These are phyloP conservation scores for Ceriops tagal DNA, from an alignment of 345 rosid species.

Conservation along the genomic window DNA sequence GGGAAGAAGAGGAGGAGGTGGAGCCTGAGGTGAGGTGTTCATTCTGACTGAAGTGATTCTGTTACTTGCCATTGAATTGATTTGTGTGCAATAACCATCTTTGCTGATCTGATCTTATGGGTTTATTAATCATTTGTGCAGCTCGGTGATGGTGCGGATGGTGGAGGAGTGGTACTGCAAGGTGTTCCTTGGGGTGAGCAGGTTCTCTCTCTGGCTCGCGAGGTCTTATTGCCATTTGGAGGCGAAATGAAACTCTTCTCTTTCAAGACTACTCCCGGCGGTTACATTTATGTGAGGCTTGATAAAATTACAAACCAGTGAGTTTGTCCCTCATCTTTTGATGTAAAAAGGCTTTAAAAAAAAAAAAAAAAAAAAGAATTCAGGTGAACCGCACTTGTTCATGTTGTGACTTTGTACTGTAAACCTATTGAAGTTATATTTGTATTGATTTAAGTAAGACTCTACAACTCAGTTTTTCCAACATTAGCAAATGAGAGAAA, in stretches of 20 bases:
- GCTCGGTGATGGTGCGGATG: slow-evolving; percentile 88
- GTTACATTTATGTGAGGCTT: slow-evolving; percentile 69
- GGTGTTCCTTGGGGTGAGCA: slow-evolving; percentile 70
- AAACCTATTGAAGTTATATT: neutral
- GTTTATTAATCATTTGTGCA: slow-evolving; percentile 15
- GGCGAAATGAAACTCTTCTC: slow-evolving; percentile 59
- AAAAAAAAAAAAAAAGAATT: neutral
- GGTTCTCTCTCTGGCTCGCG: slow-evolving; percentile 56
- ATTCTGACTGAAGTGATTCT: neutral
- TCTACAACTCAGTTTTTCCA: neutral
- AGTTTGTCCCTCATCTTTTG: slow-evolving; percentile 20
- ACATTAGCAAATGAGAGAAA: neutral
- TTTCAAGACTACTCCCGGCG: slow-evolving; percentile 76
- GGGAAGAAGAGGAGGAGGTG: slow-evolving; percentile 80
- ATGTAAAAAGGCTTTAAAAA: neutral
- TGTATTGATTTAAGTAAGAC: neutral
- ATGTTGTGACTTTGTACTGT: neutral
- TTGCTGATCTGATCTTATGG: neutral
- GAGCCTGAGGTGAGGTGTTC: slow-evolving; percentile 46
- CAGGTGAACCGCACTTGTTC: neutral
- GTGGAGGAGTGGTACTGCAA: slow-evolving; percentile 78
- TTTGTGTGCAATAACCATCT: neutral
- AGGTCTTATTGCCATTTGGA: slow-evolving; percentile 45
- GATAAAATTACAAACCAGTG: slow-evolving; percentile 75
- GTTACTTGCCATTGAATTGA: slow-evolving; percentile 4